A percentile compares a stretch with the other conserved stretches of the same genome.
Evolutionary conservation across 73 alveolate species (phyloP).

Genomic region (Paramecium sonneborni): DNA sequence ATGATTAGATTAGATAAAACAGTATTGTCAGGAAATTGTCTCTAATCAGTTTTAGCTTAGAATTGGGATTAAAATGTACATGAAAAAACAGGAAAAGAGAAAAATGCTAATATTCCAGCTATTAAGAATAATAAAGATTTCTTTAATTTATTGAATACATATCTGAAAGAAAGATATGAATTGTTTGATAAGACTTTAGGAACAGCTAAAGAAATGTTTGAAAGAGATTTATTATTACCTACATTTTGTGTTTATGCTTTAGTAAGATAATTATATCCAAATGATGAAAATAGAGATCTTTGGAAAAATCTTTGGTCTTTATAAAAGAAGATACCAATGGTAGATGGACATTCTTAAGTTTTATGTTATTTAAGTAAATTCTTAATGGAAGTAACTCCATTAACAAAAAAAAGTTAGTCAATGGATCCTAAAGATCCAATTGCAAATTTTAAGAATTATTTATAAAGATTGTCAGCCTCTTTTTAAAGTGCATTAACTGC

Average conservation of each 20-base stretch:
- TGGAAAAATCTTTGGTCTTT: constrained; percentile 85
- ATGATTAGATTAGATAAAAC: constrained; percentile 63
- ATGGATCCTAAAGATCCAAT: constrained; percentile 87
- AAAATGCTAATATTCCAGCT: constrained; percentile 51
- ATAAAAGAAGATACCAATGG: constrained; percentile 78
- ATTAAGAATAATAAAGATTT: constrained; percentile 79
- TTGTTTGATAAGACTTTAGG: constrained; percentile 65
- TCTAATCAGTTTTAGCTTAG: constrained; percentile 53
- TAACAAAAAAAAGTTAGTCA: constrained; percentile 74
- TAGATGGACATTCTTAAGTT: constrained; percentile 76
- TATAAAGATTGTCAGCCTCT: constrained; percentile 56
- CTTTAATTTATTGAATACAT: constrained; percentile 69
- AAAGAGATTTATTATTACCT: constrained; percentile 74
- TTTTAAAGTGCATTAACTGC: constrained; percentile 36
- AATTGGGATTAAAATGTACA: constrained; percentile 61
- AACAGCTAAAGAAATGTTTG: constrained; percentile 71
- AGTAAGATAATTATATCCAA: constrained; percentile 76
- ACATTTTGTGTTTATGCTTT: constrained; percentile 81
- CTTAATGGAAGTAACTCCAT: constrained; percentile 77
- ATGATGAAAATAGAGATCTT: constrained; percentile 72
- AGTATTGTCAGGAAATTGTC: constrained; percentile 65
- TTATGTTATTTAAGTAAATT: constrained; percentile 80
- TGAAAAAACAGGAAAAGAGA: constrained; percentile 44
- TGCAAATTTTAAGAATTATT: constrained; percentile 6
- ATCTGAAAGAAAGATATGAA: constrained; percentile 74